Evolutionary conservation across 805 yeast genomes (phyloP).

Genomic region (Scheffersomyces stipitis): DNA sequence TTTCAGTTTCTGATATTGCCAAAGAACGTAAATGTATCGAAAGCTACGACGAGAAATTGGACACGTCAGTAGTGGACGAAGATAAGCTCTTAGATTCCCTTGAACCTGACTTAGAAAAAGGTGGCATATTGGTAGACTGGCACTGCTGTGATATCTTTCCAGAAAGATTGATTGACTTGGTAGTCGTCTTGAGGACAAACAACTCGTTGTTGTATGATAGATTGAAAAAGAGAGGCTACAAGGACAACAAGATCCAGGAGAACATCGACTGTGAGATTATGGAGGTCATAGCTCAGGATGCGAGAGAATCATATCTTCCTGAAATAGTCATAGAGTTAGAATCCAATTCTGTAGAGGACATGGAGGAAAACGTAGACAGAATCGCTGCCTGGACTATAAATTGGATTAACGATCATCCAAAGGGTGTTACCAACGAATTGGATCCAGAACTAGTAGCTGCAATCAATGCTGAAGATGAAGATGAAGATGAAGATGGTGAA

Average conservation of each 20-base stretch:
- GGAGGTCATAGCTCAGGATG: slow-evolving; percentile 88
- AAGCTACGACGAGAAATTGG: slow-evolving; percentile 82
- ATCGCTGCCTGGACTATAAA: slow-evolving; percentile 69
- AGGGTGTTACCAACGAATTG: slow-evolving; percentile 34
- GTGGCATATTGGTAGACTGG: slow-evolving; percentile 95
- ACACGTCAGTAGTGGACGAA: slow-evolving; percentile 88
- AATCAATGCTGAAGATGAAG: slow-evolving; percentile 7
- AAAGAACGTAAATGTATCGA: slow-evolving; percentile 73
- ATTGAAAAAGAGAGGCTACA: slow-evolving; percentile 71
- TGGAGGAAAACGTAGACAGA: slow-evolving; percentile 81
- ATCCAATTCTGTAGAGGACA: slow-evolving; percentile 70
- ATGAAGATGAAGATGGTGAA: slow-evolving; percentile 12
- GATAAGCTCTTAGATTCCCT: slow-evolving; percentile 80
- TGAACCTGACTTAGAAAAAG: slow-evolving; percentile 74
- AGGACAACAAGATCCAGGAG: slow-evolving; percentile 80
- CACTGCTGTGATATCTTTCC: slow-evolving; percentile 96
- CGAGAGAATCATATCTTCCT: slow-evolving; percentile 74
- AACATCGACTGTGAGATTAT: slow-evolving; percentile 95
- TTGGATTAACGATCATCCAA: slow-evolving; percentile 61
- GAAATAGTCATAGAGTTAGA: slow-evolving; percentile 79
- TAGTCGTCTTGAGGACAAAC: slow-evolving; percentile 81
- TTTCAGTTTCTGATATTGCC: slow-evolving; percentile 80
- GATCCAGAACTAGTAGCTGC: slow-evolving; percentile 16
- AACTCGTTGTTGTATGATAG: slow-evolving; percentile 74
- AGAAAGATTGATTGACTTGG: slow-evolving; percentile 87